phyloP scores from a whole-genome alignment of 1,284 basidiomycete species.

The Wallemia hederae region DNA sequence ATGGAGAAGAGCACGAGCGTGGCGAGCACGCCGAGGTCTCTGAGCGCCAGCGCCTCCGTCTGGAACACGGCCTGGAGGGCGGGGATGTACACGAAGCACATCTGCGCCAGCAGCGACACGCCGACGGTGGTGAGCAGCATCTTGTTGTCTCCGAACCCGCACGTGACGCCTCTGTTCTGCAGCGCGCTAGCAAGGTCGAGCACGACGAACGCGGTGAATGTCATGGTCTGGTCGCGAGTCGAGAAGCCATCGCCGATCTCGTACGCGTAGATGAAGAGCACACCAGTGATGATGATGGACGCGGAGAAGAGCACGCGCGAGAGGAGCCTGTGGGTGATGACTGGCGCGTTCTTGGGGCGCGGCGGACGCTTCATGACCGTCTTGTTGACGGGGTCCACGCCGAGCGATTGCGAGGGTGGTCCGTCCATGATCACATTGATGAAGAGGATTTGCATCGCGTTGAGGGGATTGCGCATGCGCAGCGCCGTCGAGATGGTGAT shows the following conservation, averaged over 20 bases:
- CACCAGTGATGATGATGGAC: constrained; percentile 62
- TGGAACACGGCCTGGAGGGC: constrained; percentile 78
- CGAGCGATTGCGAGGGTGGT: constrained; percentile 83
- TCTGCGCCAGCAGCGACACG: constrained; percentile 50
- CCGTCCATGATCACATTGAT: constrained; percentile 98
- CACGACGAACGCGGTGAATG: constrained; percentile 88
- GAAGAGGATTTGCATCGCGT: constrained; percentile 95
- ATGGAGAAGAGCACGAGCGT: constrained; percentile 40
- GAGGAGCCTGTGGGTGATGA: constrained; percentile 44
- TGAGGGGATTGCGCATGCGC: constrained; percentile 65
- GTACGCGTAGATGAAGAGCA: constrained; percentile 57
- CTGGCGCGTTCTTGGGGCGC: constrained; percentile 57
- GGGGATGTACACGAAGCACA: constrained; percentile 65
- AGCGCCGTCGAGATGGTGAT: constrained; percentile 81
- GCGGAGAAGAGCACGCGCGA: constrained; percentile 66
- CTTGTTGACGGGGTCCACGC: constrained; percentile 80
- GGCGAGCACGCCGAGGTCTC: constrained; percentile 44
- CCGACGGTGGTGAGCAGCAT: constrained; percentile 72
- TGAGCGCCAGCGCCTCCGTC: constrained; percentile 40
- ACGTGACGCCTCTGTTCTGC: constrained; percentile 70
- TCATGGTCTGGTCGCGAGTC: constrained; percentile 78
- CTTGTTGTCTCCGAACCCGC: constrained; percentile 44
- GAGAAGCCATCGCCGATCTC: constrained; percentile 59
- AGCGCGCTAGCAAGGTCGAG: constrained; percentile 81
- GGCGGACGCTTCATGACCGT: constrained; percentile 71